Base-by-base conservation (phyloP, 768 basidiomycete species). In the Pulveroboletus sp. region DNA sequence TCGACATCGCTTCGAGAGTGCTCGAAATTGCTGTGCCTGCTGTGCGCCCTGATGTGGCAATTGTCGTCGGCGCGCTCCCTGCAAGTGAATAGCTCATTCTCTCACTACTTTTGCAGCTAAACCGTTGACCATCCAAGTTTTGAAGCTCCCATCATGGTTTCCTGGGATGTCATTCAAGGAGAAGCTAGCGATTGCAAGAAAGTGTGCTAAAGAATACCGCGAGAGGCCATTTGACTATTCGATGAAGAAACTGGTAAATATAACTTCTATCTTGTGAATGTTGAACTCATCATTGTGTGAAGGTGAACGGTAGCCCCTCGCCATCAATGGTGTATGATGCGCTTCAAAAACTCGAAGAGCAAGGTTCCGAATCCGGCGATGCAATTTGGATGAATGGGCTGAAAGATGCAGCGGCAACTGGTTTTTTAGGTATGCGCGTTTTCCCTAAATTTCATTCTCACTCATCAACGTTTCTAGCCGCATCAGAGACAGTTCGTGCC, bases 201-300 rank as follows among this genome's bases (percentile, higher is more conserved):
- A 44, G 16, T 48, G 46, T 49, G 32, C 21, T 9, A 49, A 19
- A 19, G 47, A 50, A 9, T 61, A 46, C 38, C 19, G 57, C 35
- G 31, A 58, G 60, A 61, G 41, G 45, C 68, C 70, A 4, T 68
- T 65, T 36, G 50, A 58, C 8, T 58, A 57, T 32, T 62, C 63
- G 14, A 56, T 68, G 55, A 40, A 40, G 35, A 48, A 43, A 54
- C 39, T 36, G 25, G 36, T 20, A 20, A 20, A 12, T 8, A 12
- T 20, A 37, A 37, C 7, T 9, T 1, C 6, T 7, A 3, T 37
- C 13, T 17, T 12, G 10, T 19, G 20, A 1, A 5, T 20, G 10
- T 5, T 12, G 19, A 21, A 37, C 36, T 13, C 12, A 20, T 11
- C 19, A 13, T 21, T 5, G 17, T 37, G 17, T 17, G 10, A 6